Evolutionary conservation across 192 early-diverging fungal genomes (phyloP).

Genomic region (Backusella westeae): DNA sequence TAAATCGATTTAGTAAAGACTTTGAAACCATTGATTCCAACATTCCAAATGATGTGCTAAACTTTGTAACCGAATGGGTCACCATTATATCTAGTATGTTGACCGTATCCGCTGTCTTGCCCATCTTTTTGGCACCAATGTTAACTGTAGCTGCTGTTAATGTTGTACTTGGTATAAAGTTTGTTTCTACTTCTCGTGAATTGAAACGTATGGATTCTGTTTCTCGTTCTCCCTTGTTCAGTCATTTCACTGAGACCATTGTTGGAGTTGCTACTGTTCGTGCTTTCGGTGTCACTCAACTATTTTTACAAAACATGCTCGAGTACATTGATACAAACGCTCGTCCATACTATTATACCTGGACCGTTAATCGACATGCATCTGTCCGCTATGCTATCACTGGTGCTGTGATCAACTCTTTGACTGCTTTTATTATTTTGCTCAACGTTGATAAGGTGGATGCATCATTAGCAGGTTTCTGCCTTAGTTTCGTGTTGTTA

Average conservation of each 20-base stretch:
- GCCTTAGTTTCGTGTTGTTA: conserved; percentile 74
- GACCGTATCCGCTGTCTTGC: conserved; percentile 2
- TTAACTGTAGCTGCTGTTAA: neutral
- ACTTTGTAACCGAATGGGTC: conserved; percentile 7
- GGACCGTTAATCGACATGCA: conserved; percentile 79
- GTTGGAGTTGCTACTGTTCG: conserved; percentile 78
- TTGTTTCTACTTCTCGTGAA: conserved; percentile 78
- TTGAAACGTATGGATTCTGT: conserved; percentile 87
- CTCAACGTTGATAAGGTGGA: conserved; percentile 50
- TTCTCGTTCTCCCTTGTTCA: conserved; percentile 72
- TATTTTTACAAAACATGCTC: conserved; percentile 63
- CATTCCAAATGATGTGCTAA: conserved; percentile 10
- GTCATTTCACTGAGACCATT: conserved; percentile 70
- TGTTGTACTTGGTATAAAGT: conserved; percentile 44
- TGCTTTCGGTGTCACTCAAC: conserved; percentile 67
- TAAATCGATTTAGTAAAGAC: conserved; percentile 79
- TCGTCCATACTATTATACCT: conserved; percentile 75
- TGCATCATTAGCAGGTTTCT: conserved; percentile 81
- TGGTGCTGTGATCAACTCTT: conserved; percentile 66
- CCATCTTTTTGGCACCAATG: conserved; percentile 1
- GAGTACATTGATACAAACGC: conserved; percentile 66
- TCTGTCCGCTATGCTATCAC: conserved; percentile 70
- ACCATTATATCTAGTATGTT: conserved; percentile 12
- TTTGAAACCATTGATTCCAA: conserved; percentile 48
- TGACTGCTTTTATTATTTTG: conserved; percentile 64